A percentile compares a stretch with the other conserved stretches of the same genome.
Evolutionary conservation across 1,284 basidiomycete genomes (phyloP).

Genomic region (Phellopilus nigrolimitatus): DNA sequence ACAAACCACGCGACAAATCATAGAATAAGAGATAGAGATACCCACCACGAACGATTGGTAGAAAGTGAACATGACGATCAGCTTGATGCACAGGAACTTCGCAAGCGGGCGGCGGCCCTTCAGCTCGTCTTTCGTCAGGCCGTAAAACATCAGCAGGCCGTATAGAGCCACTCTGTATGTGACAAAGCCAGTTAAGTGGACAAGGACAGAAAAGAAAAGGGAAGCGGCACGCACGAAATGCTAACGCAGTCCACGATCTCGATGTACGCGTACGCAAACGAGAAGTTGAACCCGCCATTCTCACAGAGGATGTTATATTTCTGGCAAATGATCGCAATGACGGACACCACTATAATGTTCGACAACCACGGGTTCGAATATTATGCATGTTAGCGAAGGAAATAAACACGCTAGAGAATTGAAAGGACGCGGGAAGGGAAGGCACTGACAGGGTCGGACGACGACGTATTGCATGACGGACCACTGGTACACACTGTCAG

Average conservation of each 20-base stretch:
- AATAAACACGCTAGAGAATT: not conserved
- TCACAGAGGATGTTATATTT: slow-evolving; percentile 63
- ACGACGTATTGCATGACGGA: slow-evolving; percentile 81
- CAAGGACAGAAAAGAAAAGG: slow-evolving; percentile 2
- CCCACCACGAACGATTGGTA: slow-evolving; percentile 72
- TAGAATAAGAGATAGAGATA: slow-evolving; percentile 13
- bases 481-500: slow-evolving; percentile 44
- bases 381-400: too few species aligned
- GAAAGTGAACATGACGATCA: slow-evolving; percentile 83
- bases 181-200: not conserved
- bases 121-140: slow-evolving; percentile 73
- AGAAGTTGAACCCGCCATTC: slow-evolving; percentile 50
- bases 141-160: slow-evolving; percentile 78
- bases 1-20: not conserved
- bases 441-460: slow-evolving; percentile 57
- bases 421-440: not conserved
- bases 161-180: slow-evolving; percentile 64
- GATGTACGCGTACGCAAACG: slow-evolving; percentile 64
- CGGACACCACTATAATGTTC: slow-evolving; percentile 40
- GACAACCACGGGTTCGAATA: slow-evolving; percentile 8
- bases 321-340: slow-evolving; percentile 75
- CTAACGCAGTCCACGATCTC: slow-evolving; percentile 65
- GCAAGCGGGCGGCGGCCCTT: slow-evolving; percentile 70
- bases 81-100: slow-evolving; percentile 80
- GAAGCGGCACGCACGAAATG: slow-evolving; percentile 52